Evolutionary conservation across 306 rosid species (phyloP), one percentile per base, ranked within the genome.

Genomic region (Malus domestica): DNA sequence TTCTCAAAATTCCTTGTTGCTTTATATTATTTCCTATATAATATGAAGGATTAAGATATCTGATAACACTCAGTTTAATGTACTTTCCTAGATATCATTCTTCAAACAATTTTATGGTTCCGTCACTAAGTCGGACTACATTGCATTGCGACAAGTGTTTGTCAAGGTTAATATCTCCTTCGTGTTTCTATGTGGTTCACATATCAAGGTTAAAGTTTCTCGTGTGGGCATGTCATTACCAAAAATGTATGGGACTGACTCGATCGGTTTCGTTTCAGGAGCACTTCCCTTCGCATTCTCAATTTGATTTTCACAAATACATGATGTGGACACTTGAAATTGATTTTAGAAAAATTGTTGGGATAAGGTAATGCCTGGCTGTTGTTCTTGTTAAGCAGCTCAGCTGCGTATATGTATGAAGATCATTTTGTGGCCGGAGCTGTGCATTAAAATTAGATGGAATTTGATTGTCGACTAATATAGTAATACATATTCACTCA

Each of bases 31-130:
- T 58, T 52, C 45, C 45, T 10, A 40, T 8, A 2, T 40, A 40
- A 9, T 40, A 40, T 9, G 45, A 40, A 40, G 45, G 45, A 10
- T 9, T 40, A 40, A 40, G 45, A 40, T 40, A 40, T 40, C 45
- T 40, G 12, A 40, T 40, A 9, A 40, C 45, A 40, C 45, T 8
- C 12, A 40, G 45, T 40, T 40, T 40, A 40, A 40, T 40, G 45
- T 40, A 40, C 45, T 40, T 82, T 74, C 73, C 80, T 80, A 92
- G 98, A 83, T 73, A 71, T 84, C 98, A 77, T 90, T 94, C 83
- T 88, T 78, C 89, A 89, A 91, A 87, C 98, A 95, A 79, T 92
- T 95, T 80, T 64, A 76, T 79, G 92, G 89, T 76, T 88, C 97
- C n/a, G 83, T 95, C 57, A 79, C 90, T 14, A 81, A 88, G 70